A percentile compares a stretch with the other conserved stretches of the same genome.
Conservation (phyloP, 257 asterid genomes). For the Verbena officinalis region DNA sequence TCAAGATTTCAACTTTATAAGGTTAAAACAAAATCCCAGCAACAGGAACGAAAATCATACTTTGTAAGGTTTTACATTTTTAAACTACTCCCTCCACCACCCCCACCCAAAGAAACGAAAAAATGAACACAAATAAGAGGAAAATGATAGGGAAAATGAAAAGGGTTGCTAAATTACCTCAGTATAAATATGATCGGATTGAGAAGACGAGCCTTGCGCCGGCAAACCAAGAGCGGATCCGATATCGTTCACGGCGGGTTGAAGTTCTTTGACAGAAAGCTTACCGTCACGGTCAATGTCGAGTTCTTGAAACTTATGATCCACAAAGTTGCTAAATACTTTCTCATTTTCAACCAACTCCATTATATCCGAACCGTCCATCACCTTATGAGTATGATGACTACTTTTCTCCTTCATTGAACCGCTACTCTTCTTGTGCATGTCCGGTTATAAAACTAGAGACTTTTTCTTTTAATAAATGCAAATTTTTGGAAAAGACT, state of each 20-base stretch:
- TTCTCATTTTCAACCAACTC: slow-evolving; percentile 86
- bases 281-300: slow-evolving; percentile 82
- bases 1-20: neutral
- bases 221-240: slow-evolving; percentile 92
- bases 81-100: no score
- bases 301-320: slow-evolving; percentile 79
- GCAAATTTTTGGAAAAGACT: no score
- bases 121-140: neutral
- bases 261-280: slow-evolving; percentile 75
- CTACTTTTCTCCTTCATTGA: slow-evolving; percentile 40
- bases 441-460: slow-evolving; percentile 16
- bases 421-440: slow-evolving; percentile 26
- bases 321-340: slow-evolving; percentile 73
- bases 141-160: neutral
- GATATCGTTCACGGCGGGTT: slow-evolving; percentile 83
- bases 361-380: slow-evolving; percentile 98
- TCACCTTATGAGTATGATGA: slow-evolving; percentile 41
- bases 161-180: slow-evolving; percentile 45
- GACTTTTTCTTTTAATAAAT: slow-evolving; percentile 34
- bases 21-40: neutral
- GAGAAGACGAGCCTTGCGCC: slow-evolving; percentile 66
- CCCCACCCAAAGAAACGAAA: neutral
- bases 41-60: neutral
- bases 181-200: slow-evolving; percentile 74
- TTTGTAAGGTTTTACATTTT: no score